Conservation (phyloP, 2,329 filamentous ascomycete species). For the Penicillium brasilianum region DNA sequence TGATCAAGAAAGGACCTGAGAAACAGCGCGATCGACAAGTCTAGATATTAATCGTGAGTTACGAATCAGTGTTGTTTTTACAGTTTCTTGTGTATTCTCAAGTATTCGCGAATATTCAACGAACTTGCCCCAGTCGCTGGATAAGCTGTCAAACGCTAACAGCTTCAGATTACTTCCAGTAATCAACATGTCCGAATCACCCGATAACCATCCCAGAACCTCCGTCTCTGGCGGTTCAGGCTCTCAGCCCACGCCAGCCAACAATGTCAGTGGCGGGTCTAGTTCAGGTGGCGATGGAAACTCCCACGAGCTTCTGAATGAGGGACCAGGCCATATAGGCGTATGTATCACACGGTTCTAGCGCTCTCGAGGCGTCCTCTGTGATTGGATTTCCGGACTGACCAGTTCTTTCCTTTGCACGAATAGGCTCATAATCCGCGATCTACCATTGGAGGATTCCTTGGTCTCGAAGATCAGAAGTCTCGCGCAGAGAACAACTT, state of each 20-base stretch:
- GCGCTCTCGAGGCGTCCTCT: too few relatives aligned
- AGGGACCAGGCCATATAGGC: slow-evolving; percentile 33
- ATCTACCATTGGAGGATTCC: slow-evolving; percentile 35
- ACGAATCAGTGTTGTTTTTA: not conserved
- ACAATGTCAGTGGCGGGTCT: slow-evolving; percentile 31
- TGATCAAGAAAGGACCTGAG: slow-evolving; percentile 1
- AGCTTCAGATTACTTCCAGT: not conserved
- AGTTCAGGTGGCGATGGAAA: too few relatives aligned
- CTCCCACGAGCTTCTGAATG: slow-evolving; percentile 2
- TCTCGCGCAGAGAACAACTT: slow-evolving; percentile 29
- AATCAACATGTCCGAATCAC: slow-evolving; percentile 2
- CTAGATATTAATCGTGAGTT: not conserved
- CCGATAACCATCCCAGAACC: not conserved
- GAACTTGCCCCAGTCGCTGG: not conserved
- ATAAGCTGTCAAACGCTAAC: not conserved
- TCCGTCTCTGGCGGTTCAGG: slow-evolving; percentile 7
- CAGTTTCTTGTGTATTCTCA: not conserved
- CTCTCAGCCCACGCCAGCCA: slow-evolving; percentile 29
- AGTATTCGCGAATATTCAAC: too few relatives aligned
- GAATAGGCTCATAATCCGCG: slow-evolving; percentile 29
- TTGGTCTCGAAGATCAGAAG: slow-evolving; percentile 38
- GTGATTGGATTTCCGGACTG: not conserved
- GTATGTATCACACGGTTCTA: slow-evolving; percentile 22
- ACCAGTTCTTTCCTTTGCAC: not conserved
- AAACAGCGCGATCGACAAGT: slow-evolving; percentile 10